These are phyloP conservation scores for Dendrobium catenatum DNA, from an alignment of 106 monocot species.

Conservation along the genomic window DNA sequence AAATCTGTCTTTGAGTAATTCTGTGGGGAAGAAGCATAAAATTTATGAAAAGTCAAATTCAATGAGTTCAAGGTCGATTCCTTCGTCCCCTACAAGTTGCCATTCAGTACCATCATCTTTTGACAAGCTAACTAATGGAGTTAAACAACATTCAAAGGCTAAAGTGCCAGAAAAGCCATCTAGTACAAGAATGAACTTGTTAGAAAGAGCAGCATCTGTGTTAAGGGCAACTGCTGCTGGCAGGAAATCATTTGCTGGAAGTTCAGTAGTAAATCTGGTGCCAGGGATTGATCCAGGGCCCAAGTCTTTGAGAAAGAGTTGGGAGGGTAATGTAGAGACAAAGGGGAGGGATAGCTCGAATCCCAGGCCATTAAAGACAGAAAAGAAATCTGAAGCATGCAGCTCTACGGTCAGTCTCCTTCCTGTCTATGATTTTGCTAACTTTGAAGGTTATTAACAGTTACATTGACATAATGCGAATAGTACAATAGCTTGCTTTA, in stretches of 20 bases:
- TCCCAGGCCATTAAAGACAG: slow-evolving; percentile 31
- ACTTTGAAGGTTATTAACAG: background rate
- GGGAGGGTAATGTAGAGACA: slow-evolving; percentile 40
- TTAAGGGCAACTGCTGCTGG: slow-evolving; percentile 32
- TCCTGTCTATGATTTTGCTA: slow-evolving; percentile 1
- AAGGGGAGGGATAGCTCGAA: slow-evolving; percentile 25
- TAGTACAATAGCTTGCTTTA: background rate
- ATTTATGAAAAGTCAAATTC: slow-evolving; percentile 23
- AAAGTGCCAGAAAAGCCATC: slow-evolving; percentile 28
- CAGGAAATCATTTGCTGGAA: slow-evolving; percentile 36
- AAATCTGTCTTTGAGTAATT: slow-evolving; percentile 25
- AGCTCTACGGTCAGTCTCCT: slow-evolving; percentile 39
- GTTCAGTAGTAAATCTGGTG: slow-evolving; percentile 18
- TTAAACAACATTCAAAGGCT: slow-evolving; percentile 42
- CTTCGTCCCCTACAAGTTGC: slow-evolving; percentile 61
- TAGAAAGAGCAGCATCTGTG: slow-evolving; percentile 49
- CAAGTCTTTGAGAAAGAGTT: slow-evolving; percentile 59
- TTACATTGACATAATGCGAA: background rate
- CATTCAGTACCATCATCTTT: slow-evolving; percentile 63
- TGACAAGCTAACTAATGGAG: slow-evolving; percentile 46
- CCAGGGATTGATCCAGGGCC: slow-evolving; percentile 22
- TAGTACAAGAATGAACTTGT: slow-evolving; percentile 32
- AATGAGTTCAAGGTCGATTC: slow-evolving; percentile 39
- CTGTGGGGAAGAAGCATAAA: slow-evolving; percentile 26
- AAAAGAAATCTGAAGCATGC: slow-evolving; percentile 22